Conservation (phyloP, 1,284 basidiomycete genomes). For the Trichosporon inkin region DNA sequence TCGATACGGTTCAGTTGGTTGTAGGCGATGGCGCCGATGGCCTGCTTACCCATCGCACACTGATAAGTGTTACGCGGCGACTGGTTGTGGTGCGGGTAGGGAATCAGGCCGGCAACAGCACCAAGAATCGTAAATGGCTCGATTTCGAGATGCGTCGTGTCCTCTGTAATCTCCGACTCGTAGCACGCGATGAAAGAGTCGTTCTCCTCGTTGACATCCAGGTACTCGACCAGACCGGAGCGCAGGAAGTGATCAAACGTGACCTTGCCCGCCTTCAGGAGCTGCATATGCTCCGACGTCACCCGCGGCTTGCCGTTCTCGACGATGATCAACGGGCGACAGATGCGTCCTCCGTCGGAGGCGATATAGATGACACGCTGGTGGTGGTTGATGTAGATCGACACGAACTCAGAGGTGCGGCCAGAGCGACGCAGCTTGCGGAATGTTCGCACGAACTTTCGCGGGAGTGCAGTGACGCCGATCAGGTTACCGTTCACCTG, state of each 20-base stretch:
- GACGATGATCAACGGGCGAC: slow-evolving; percentile 96
- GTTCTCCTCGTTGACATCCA: slow-evolving; percentile 99
- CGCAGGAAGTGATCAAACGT: slow-evolving; percentile 93
- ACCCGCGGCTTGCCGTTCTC: slow-evolving; percentile 77
- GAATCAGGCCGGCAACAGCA: slow-evolving; percentile 95
- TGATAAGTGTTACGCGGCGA: slow-evolving; percentile 99
- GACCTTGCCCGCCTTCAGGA: slow-evolving; percentile 72
- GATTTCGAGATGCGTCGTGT: slow-evolving; percentile 93
- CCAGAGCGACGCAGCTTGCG: slow-evolving; percentile 87
- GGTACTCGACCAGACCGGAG: slow-evolving; percentile 96
- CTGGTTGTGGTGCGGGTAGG: slow-evolving; percentile 99
- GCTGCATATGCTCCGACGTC: slow-evolving; percentile 72
- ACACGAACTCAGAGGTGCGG: slow-evolving; percentile 92
- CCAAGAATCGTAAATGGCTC: slow-evolving; percentile 98
- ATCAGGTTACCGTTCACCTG: slow-evolving; percentile 97
- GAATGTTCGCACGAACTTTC: slow-evolving; percentile 84
- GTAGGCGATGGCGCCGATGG: slow-evolving; percentile 97
- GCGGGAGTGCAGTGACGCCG: slow-evolving; percentile 82
- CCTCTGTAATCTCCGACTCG: slow-evolving; percentile 76
- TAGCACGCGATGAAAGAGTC: slow-evolving; percentile 96
- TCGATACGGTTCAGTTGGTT: slow-evolving; percentile 98
- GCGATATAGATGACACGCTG: slow-evolving; percentile 95
- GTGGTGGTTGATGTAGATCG: slow-evolving; percentile 94
- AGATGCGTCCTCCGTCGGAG: slow-evolving; percentile 95
- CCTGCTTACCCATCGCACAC: slow-evolving; percentile 99